Evolutionary conservation across 257 asterid species (phyloP).

Genomic region (Solanum pennellii): DNA sequence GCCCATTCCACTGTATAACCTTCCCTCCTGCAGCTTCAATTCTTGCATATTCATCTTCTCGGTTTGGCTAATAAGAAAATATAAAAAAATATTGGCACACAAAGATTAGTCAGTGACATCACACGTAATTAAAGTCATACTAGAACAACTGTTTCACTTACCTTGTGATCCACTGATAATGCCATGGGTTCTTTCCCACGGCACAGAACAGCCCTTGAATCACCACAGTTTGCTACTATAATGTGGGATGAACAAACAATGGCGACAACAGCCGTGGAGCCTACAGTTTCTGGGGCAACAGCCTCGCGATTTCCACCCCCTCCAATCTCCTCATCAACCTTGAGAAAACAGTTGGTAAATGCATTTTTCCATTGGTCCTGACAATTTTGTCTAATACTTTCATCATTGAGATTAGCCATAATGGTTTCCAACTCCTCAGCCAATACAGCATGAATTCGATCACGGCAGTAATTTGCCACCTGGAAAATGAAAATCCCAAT

Average conservation of each 20-base stretch:
- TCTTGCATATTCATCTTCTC: slow-evolving; percentile 90
- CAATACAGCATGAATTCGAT: slow-evolving; percentile 57
- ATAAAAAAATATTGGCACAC: slow-evolving; percentile 1
- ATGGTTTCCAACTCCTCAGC: slow-evolving; percentile 49
- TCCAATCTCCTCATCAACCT: slow-evolving; percentile 74
- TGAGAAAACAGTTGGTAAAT: slow-evolving; percentile 54
- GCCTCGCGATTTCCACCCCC: slow-evolving; percentile 46
- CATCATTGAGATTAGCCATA: slow-evolving; percentile 19
- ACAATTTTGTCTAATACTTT: slow-evolving; percentile 13
- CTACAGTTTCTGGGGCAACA: slow-evolving; percentile 82
- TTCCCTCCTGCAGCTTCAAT: slow-evolving; percentile 94
- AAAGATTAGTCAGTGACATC: background rate
- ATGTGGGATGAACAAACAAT: slow-evolving; percentile 90
- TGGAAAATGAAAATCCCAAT: slow-evolving; percentile 6
- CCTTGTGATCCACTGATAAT: slow-evolving; percentile 81
- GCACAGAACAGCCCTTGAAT: slow-evolving; percentile 90
- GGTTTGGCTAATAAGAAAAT: slow-evolving; percentile 47
- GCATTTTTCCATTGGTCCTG: slow-evolving; percentile 71
- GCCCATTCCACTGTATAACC: slow-evolving; percentile 97
- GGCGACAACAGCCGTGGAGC: slow-evolving; percentile 86
- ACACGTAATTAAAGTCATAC: background rate
- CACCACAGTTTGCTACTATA: slow-evolving; percentile 86
- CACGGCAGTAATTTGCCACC: slow-evolving; percentile 89
- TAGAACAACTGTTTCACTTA: slow-evolving; percentile 15
- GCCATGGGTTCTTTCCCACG: slow-evolving; percentile 81